Evolutionary conservation across 805 yeast species (phyloP), one percentile per base, ranked within the genome.

Genomic region (Candida hungchunana): DNA sequence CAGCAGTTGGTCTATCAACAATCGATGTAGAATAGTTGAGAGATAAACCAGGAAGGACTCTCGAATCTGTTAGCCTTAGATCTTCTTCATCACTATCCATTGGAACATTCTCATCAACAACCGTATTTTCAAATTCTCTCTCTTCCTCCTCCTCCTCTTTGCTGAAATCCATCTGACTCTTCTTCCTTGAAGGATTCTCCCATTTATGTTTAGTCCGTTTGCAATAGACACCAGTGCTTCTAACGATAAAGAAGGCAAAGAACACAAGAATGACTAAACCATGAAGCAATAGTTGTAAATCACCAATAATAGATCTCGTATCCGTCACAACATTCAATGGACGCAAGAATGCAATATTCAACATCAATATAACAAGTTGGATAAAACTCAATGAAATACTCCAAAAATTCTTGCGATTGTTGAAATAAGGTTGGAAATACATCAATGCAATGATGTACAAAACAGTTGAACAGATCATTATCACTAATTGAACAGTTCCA

Each of bases 401-500:
- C 50, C 58, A 39, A 47, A 55, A 29, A 49, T 48, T 42, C 51
- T 58, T 52, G 52, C 57, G 37, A 51, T 47, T 13, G 62, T 55
- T 38, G 36, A 36, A 34, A 17, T 28, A 40, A 11, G 69, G 69
- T 23, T 57, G 54, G 42, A 41, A 47, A 17, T 39, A 22, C 5
- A 61, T 17, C 23, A 63, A 30, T 7, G 47, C 24, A 10, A 51
- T 21, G 17, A 60, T 42, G 29, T 56, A 62, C 5, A 55, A 8
- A 12, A 61, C 33, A 41, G 73, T 73, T 3, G 66, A 17, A 1
- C 59, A 40, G 8, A 68, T 50, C 19, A 73, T 50, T 12, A 65
- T 29, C 3, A 58, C 41, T 0, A 74, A 66, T 43, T 75, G 80
- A 2, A 62, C 66, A 3, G 56, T 36, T 1, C 79, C 79, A 37